Conservation (phyloP, 495 filamentous ascomycete species). For the Neurospora sp. region DNA sequence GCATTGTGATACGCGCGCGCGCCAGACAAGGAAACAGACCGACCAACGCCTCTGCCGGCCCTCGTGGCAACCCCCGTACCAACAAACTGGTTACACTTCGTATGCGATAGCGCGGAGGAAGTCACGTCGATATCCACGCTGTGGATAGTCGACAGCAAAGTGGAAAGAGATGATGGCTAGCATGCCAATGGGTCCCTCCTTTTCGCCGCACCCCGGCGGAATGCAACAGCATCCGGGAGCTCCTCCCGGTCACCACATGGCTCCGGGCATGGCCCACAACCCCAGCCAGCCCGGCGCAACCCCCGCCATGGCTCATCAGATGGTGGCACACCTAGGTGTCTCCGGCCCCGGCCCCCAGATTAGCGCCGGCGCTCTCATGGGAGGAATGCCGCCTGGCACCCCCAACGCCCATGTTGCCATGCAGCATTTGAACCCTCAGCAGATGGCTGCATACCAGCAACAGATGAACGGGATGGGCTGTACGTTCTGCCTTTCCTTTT, state of each 20-base stretch:
- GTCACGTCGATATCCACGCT: conserved; percentile 38
- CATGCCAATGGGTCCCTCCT: conserved; percentile 55
- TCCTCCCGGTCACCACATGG: conserved; percentile 60
- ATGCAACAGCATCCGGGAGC: conserved; percentile 66
- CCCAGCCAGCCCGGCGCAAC: conserved; percentile 58
- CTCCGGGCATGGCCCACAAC: conserved; percentile 46
- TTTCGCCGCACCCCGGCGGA: conserved; percentile 56
- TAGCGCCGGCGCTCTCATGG: conserved; percentile 67
- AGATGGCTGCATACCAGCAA: conserved; percentile 53
- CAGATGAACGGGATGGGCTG: conserved; percentile 23
- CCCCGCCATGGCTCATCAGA: conserved; percentile 61
- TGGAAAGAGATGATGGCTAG: conserved; percentile 46
- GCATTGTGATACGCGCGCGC: conserved; percentile 6
- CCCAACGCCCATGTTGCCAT: conserved; percentile 65
- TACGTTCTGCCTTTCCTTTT: conserved; percentile 5
- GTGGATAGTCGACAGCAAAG: conserved; percentile 37
- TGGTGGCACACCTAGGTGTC: conserved; percentile 67
- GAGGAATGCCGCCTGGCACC: conserved; percentile 65
- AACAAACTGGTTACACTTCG: conserved; percentile 16
- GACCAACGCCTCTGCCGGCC: not conserved
- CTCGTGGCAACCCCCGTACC: conserved; percentile 2
- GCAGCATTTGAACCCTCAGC: conserved; percentile 63
- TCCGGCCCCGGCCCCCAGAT: conserved; percentile 73
- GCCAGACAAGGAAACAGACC: not conserved
- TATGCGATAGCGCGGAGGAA: conserved; percentile 32